Conservation (phyloP, 306 rosid species). For the Gynostemma pentaphyllum region DNA sequence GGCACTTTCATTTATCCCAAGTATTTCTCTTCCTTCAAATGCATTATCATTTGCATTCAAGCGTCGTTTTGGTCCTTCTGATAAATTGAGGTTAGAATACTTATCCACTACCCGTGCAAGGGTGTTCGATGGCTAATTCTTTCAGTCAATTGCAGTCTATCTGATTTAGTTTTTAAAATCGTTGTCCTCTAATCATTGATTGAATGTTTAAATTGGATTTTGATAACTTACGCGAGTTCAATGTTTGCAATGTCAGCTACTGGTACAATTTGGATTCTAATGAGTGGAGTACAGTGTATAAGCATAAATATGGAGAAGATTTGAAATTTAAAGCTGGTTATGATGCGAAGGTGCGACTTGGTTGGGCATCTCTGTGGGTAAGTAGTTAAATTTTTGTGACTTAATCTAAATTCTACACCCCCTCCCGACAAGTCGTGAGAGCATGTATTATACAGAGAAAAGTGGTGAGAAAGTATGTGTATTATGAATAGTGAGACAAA, state of each 20-base stretch:
- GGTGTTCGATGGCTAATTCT: background rate
- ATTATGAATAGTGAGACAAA: too few species aligned
- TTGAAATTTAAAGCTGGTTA: slow-evolving; percentile 93
- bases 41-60: slow-evolving; percentile 73
- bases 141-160: background rate
- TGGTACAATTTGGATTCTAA: slow-evolving; percentile 79
- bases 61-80: slow-evolving; percentile 65
- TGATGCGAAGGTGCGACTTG: slow-evolving; percentile 84
- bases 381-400: too few species aligned
- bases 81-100: slow-evolving; percentile 65
- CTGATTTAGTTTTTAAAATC: background rate
- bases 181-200: background rate
- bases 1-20: slow-evolving; percentile 70
- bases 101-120: background rate
- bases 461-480: too few species aligned
- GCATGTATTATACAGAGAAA: too few species aligned
- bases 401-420: too few species aligned
- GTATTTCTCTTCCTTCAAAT: slow-evolving; percentile 68
- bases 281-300: slow-evolving; percentile 94
- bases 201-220: too few species aligned
- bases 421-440: too few species aligned
- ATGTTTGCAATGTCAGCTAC: slow-evolving; percentile 48
- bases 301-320: slow-evolving; percentile 73
- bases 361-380: slow-evolving; percentile 99
- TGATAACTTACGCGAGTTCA: too few species aligned